Evolutionary conservation across 2,329 filamentous ascomycete genomes (phyloP), one percentile per base, ranked within the genome.

Genomic region (Diatrype stigma): DNA sequence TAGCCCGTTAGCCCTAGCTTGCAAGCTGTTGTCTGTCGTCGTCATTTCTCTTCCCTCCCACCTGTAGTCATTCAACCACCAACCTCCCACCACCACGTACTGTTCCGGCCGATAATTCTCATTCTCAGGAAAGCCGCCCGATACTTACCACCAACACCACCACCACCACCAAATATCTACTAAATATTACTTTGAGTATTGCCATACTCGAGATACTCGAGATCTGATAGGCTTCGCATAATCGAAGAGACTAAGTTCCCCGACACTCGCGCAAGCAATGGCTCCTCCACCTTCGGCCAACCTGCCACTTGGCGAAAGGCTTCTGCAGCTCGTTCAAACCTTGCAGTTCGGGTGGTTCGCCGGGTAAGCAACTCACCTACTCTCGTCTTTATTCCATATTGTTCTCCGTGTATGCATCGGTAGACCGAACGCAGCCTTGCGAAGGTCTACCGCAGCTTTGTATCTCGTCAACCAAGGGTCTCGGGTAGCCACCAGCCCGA

Each of bases 301-400:
- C 62, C 71, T 87, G 71, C 85, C 90, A 69, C 77, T 94, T 64
- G 73, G 76, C 66, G 85, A 94, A 76, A 82, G 91, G 67, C 75
- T 96, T 54, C 73, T 90, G 63, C 78, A 82, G 61, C 80, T 97
- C 61, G 91, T 87, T 60, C 85, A 96, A 72, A 97, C 92, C 44
- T 79, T 97, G 61, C 94, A 97, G 78, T 99, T 44, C 22, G 40
- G 21, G 7, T 44, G 40, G 40, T 44, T 44, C 40, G 40, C 40
- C 12, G 40, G 40, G 93, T 87, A 84, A 71, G 75, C 84, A 69
- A 68, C 45, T 23, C 45, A 34, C 34, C 44, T 57, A 34, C 50
- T 45, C 34, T 52, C 58, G 48, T 54, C 48, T 54, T 54, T 30
- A 54, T 42, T 51, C 40, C 50, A 51, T 47, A n/a, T n/a, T n/a